Percentiles rank a stretch among this genome's conserved stretches.
Evolutionary conservation across 768 basidiomycete species (phyloP).

Genomic region (Asterophora lycoperdoides): DNA sequence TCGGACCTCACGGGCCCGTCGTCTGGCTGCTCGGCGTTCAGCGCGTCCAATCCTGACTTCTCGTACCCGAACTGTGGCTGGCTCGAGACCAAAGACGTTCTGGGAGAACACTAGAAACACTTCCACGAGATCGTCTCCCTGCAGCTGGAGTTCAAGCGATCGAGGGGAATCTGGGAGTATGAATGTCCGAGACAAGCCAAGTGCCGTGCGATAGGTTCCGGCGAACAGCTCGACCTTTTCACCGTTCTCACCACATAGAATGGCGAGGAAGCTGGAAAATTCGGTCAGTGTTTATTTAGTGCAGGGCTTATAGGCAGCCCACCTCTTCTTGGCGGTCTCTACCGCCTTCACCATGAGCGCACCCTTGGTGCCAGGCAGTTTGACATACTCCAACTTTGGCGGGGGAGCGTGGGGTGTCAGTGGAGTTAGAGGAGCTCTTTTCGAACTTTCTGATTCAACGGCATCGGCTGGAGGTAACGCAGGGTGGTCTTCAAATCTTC

Average conservation of each 20-base stretch:
- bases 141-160: slow-evolving; percentile 81
- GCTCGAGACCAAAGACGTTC: slow-evolving; percentile 89
- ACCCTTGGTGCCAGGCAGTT: slow-evolving; percentile 87
- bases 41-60: slow-evolving; percentile 89
- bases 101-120: slow-evolving; percentile 89
- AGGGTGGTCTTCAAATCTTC: slow-evolving; percentile 56
- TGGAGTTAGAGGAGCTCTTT: slow-evolving; percentile 27
- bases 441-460: slow-evolving; percentile 38
- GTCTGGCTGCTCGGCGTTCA: slow-evolving; percentile 78
- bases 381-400: slow-evolving; percentile 87
- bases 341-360: slow-evolving; percentile 81
- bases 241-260: slow-evolving; percentile 87
- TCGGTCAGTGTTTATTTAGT: background rate
- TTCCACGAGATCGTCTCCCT: slow-evolving; percentile 90
- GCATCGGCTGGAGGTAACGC: slow-evolving; percentile 32
- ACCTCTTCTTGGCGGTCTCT: slow-evolving; percentile 89
- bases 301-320: slow-evolving; percentile 12
- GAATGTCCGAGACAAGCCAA: slow-evolving; percentile 88
- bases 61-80: slow-evolving; percentile 89
- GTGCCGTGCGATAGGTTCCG: slow-evolving; percentile 84
- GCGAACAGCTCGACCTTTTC: slow-evolving; percentile 94
- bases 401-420: slow-evolving; percentile 54
- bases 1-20: slow-evolving; percentile 69
- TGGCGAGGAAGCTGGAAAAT: slow-evolving; percentile 73
- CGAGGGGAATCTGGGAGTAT: slow-evolving; percentile 89